These are phyloP conservation scores for Gossypium bickii DNA, from an alignment of 345 rosid genomes.

Conservation along the genomic window DNA sequence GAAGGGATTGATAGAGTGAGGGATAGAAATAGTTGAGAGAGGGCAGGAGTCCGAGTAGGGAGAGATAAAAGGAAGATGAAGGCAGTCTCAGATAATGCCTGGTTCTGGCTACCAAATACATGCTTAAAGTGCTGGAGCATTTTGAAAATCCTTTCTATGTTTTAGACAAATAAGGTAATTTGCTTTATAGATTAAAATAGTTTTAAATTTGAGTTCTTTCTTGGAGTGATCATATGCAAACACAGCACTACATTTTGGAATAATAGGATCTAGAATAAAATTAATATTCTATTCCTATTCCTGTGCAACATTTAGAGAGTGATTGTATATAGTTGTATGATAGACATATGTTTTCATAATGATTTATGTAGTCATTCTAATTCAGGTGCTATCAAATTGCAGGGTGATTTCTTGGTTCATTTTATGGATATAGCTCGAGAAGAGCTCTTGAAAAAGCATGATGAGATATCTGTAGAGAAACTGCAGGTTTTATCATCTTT, in stretches of 20 bases:
- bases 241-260: not conserved
- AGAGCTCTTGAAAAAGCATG: conserved; percentile 72
- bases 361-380: conserved; percentile 13
- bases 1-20: not conserved
- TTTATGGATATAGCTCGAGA: conserved; percentile 98
- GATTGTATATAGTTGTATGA: not conserved
- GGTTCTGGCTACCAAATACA: not conserved
- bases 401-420: conserved; percentile 98
- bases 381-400: conserved; percentile 17
- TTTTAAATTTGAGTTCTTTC: not conserved
- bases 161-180: too few species aligned
- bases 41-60: not conserved
- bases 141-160: too few species aligned
- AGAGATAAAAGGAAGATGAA: not conserved
- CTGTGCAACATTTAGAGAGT: not conserved
- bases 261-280: not conserved
- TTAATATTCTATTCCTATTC: not conserved
- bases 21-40: not conserved
- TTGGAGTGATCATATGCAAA: not conserved
- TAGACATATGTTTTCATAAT: not conserved
- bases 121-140: too few species aligned
- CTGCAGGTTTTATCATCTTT: conserved; percentile 52
- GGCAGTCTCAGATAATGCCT: not conserved
- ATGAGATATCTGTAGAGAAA: conserved; percentile 84
- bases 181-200: not conserved